Evolutionary conservation across 2,329 filamentous ascomycete genomes (phyloP).

Genomic region (Hypoxylon sp.): DNA sequence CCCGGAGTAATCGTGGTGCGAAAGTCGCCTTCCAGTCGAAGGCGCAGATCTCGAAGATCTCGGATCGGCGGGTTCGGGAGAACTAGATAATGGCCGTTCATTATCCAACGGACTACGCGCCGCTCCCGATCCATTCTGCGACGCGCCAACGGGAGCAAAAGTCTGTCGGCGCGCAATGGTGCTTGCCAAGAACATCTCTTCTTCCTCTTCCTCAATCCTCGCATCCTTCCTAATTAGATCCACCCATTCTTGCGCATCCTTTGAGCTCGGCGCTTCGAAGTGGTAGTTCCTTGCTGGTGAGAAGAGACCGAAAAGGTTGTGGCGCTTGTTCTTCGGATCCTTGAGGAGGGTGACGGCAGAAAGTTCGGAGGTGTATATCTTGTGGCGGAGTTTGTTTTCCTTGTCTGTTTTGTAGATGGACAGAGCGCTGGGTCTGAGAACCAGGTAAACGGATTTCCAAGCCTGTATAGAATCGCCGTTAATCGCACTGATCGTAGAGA

Average conservation of each 20-base stretch:
- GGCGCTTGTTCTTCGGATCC: constrained; percentile 87
- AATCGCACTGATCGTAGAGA: constrained; percentile 29
- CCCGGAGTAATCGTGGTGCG: constrained; percentile 75
- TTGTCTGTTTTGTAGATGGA: constrained; percentile 94
- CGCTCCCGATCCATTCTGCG: constrained; percentile 43
- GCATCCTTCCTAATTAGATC: constrained; percentile 82
- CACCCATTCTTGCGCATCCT: constrained; percentile 89
- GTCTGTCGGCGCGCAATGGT: constrained; percentile 67
- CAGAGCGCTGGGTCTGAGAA: constrained; percentile 88
- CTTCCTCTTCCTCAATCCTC: constrained; percentile 88
- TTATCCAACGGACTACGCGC: constrained; percentile 49
- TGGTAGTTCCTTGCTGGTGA: constrained; percentile 92
- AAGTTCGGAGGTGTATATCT: constrained; percentile 88
- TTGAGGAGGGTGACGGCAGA: constrained; percentile 91
- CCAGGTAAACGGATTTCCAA: constrained; percentile 91
- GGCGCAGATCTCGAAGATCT: constrained; percentile 53
- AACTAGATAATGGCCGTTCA: constrained; percentile 67
- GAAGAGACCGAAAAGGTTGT: constrained; percentile 92
- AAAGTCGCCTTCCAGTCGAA: constrained; percentile 62
- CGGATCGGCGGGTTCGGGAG: constrained; percentile 68
- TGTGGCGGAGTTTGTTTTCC: constrained; percentile 89
- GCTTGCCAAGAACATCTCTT: constrained; percentile 81
- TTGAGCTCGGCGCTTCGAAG: constrained; percentile 78
- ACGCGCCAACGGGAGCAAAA: constrained; percentile 51
- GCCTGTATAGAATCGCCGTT: constrained; percentile 64